Conservation (phyloP, 441 rosid genomes). For the Geranium incanum region DNA sequence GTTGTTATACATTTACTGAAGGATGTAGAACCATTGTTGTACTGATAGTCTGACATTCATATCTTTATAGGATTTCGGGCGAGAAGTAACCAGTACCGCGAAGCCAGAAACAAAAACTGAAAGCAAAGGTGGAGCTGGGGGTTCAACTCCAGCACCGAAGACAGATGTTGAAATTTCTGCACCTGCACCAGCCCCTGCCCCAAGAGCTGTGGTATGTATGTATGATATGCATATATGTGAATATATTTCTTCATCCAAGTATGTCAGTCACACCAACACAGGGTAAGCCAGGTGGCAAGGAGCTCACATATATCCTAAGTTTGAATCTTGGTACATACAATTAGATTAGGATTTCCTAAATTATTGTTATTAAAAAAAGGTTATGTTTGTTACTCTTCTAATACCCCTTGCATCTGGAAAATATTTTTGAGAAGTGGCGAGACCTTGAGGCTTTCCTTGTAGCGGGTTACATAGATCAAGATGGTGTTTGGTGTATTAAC, state of each 20-base stretch:
- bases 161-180: conserved; percentile 31
- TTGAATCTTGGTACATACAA: too few species aligned
- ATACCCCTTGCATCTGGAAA: background rate
- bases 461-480: background rate
- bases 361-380: too few species aligned
- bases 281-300: too few species aligned
- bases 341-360: too few species aligned
- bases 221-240: background rate
- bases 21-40: conserved; percentile 4
- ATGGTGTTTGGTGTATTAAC: background rate
- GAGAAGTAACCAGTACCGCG: conserved; percentile 13
- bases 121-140: conserved; percentile 28
- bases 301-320: too few species aligned
- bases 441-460: too few species aligned
- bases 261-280: too few species aligned
- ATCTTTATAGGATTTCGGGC: conserved; percentile 29
- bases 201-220: conserved; percentile 39
- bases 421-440: too few species aligned
- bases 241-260: background rate
- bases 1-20: background rate
- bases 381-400: too few species aligned
- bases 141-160: conserved; percentile 31
- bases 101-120: conserved; percentile 32
- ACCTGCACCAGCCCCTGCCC: conserved; percentile 18
- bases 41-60: conserved; percentile 5